A percentile compares a stretch with the other conserved stretches of the same genome.
phyloP scores from a whole-genome alignment of 495 filamentous ascomycete species.

The Parachaetomium inaequale region DNA sequence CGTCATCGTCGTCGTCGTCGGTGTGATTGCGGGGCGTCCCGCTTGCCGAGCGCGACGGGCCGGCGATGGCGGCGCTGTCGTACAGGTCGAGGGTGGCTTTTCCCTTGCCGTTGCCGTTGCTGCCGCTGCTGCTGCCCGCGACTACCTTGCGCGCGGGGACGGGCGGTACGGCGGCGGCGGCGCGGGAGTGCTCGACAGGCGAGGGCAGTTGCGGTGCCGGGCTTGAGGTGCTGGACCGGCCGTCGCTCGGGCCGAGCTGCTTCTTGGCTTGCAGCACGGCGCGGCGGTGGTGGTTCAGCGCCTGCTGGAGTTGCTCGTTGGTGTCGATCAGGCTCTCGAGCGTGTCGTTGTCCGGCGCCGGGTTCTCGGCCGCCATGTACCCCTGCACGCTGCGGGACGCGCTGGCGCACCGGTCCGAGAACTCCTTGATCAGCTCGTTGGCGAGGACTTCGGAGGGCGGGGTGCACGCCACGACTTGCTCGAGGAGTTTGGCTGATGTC shows the following conservation, averaged over 20 bases:
- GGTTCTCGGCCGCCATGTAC: constrained; percentile 77
- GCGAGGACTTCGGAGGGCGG: constrained; percentile 67
- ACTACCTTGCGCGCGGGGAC: not conserved
- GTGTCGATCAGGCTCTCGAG: constrained; percentile 90
- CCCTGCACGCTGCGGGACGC: constrained; percentile 74
- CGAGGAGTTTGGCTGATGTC: constrained; percentile 83
- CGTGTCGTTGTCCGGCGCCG: constrained; percentile 85
- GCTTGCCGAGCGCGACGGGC: constrained; percentile 37
- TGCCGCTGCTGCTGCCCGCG: constrained; percentile 1
- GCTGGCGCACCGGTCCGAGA: constrained; percentile 77
- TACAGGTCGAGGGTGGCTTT: constrained; percentile 35
- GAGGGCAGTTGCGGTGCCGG: not conserved
- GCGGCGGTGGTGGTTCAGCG: constrained; percentile 75
- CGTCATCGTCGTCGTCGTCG: constrained; percentile 21
- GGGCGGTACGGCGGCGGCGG: not conserved
- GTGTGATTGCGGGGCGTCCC: constrained; percentile 28
- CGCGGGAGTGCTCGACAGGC: not conserved
- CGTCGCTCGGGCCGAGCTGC: constrained; percentile 29
- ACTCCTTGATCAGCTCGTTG: constrained; percentile 90
- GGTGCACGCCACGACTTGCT: constrained; percentile 82
- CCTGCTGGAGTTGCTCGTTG: constrained; percentile 78
- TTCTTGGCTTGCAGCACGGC: constrained; percentile 72
- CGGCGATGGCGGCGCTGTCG: constrained; percentile 22
- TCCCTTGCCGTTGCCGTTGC: constrained; percentile 39
- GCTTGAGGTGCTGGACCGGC: constrained; percentile 24